Base-by-base conservation (phyloP, 2,329 filamentous ascomycete species). In the Pseudogymnoascus sp. region DNA sequence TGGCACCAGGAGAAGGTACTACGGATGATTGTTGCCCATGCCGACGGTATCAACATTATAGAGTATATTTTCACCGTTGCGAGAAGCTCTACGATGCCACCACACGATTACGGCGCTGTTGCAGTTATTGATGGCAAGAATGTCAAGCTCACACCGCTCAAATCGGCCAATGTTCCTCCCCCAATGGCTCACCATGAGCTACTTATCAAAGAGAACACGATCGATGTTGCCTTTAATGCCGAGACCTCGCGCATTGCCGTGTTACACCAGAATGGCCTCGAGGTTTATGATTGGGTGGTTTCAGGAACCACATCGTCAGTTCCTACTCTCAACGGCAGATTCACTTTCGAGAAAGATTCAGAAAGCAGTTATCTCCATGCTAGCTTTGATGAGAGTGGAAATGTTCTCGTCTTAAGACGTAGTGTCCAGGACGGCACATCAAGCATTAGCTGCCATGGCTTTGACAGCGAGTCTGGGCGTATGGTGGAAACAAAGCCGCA, bases 1-100 rank as follows among this genome's bases (percentile, higher is more conserved):
- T 99, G 94, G 94, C 91, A 99, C 72, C 84, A 90, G 1, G 94
- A 97, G 70, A 91, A 89, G 71, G 77, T 91, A 3, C 76, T 97
- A 34, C 82, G 84, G 12, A 79, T 94, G 57, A 79, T 83, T 16
- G 75, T 83, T 7, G 79, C 80, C 2, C 75, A 69, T 74, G 6
- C 57, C 76, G 76, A 74, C 71, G 74, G 70, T 67, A 77, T 90
- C 4, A 73, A 85, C 35, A 75, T 84, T 28, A 74, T 84, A 0
- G 89, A 93, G 67, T 88, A 87, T 70, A 79, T 85, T 20, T 88
- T 90, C 61, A 76, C 84, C 25, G 81, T 87, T 0, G 75, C 83
- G n/a, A 79, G 84, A 60, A 91, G 91, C 14, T 86, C 89, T 9
- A 82, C 86, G 22, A 75, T 77, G 2, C 81, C 86, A 9, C 91